A percentile compares a stretch with the other conserved stretches of the same genome.
Conservation (phyloP, 1,284 basidiomycete species). For the Phylloboletellus chloephorus region DNA sequence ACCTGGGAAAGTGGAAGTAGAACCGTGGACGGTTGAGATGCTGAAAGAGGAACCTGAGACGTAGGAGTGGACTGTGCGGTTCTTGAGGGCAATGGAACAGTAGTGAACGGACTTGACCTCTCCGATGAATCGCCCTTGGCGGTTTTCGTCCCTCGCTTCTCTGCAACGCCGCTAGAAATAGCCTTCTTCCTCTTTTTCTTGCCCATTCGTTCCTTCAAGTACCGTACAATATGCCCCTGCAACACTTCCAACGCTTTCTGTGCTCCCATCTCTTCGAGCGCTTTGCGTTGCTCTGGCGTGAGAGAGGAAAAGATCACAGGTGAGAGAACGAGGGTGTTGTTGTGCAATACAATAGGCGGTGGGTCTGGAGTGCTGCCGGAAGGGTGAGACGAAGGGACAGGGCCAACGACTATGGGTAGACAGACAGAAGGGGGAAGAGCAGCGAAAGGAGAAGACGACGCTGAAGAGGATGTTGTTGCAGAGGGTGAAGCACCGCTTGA, state of each 20-base stretch:
- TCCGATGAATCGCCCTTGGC: constrained; percentile 12
- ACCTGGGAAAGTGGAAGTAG: constrained; percentile 1
- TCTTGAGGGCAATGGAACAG: constrained; percentile 33
- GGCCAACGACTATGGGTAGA: constrained; percentile 59
- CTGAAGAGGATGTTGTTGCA: constrained; percentile 21
- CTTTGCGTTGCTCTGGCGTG: constrained; percentile 64
- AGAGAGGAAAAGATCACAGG: constrained; percentile 81
- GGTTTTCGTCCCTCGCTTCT: constrained; percentile 14
- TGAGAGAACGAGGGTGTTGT: constrained; percentile 78
- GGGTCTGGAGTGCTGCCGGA: constrained; percentile 45
- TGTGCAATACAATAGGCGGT: constrained; percentile 75
- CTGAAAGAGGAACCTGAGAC: neutral
- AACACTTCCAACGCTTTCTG: constrained; percentile 78
- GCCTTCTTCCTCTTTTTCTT: constrained; percentile 32
- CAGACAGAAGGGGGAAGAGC: constrained; percentile 33
- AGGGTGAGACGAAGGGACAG: constrained; percentile 44
- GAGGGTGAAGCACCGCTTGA: constrained; percentile 13
- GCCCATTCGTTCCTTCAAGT: constrained; percentile 71
- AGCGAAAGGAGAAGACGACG: constrained; percentile 17
- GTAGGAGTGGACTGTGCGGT: constrained; percentile 14
- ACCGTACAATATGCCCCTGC: constrained; percentile 80
- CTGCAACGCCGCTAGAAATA: neutral
- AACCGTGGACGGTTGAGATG: constrained; percentile 1
- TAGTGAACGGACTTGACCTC: constrained; percentile 36
- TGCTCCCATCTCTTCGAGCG: constrained; percentile 77